These are phyloP conservation scores for Drechmeria coniospora DNA, from an alignment of 2,329 filamentous ascomycete species.

Conservation along the genomic window DNA sequence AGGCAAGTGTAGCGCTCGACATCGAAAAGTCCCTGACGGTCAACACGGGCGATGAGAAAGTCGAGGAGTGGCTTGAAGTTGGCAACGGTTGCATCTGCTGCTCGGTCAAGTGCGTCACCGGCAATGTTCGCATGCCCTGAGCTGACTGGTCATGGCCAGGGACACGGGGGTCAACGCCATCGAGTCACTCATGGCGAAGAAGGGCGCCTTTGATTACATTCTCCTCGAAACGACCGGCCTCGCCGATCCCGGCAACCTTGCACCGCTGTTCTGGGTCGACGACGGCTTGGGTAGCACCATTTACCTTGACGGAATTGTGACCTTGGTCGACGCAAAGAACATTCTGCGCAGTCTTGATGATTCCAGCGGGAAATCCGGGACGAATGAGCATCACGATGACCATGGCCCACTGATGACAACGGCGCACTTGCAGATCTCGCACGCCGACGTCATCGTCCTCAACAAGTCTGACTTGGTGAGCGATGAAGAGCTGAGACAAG, in stretches of 20 bases:
- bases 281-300: conserved; percentile 90
- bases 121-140: not conserved
- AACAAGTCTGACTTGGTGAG: conserved; percentile 86
- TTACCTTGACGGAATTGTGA: conserved; percentile 93
- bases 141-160: conserved; percentile 24
- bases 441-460: conserved; percentile 86
- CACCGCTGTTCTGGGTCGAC: conserved; percentile 94
- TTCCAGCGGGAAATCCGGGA: conserved; percentile 35
- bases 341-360: conserved; percentile 72
- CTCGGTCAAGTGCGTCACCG: conserved; percentile 60
- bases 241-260: conserved; percentile 88
- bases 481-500: conserved; percentile 48
- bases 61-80: conserved; percentile 89
- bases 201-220: conserved; percentile 92
- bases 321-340: conserved; percentile 89
- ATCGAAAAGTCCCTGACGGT: conserved; percentile 94
- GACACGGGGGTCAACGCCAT: conserved; percentile 90
- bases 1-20: conserved; percentile 51
- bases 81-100: conserved; percentile 97
- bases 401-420: conserved; percentile 66
- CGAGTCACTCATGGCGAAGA: conserved; percentile 87
- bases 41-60: conserved; percentile 65
- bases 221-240: conserved; percentile 90
- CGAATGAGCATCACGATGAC: conserved; percentile 34
- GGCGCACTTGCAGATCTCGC: conserved; percentile 90